phyloP scores from a whole-genome alignment of 805 yeast species.

The Wickerhamiella brachini region DNA sequence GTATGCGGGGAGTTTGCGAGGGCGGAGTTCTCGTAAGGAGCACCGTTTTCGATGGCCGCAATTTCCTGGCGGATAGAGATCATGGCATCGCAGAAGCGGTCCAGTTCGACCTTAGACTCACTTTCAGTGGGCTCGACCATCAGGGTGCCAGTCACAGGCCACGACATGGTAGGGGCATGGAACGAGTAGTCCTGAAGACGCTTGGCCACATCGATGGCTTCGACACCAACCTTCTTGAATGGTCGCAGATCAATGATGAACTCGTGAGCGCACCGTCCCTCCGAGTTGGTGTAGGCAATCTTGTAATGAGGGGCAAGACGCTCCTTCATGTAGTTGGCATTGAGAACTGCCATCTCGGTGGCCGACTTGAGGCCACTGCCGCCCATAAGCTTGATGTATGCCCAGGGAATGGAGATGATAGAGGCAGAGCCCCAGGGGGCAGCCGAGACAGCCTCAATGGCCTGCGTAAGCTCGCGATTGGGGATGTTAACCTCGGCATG shows the following conservation, averaged over 20 bases:
- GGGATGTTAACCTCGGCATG: conserved; percentile 48
- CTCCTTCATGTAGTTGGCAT: conserved; percentile 90
- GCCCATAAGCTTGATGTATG: conserved; percentile 92
- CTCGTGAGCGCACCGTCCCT: conserved; percentile 88
- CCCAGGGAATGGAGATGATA: conserved; percentile 83
- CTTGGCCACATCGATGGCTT: conserved; percentile 94
- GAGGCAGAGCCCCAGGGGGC: conserved; percentile 96
- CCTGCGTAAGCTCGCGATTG: conserved; percentile 25
- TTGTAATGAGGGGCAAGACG: conserved; percentile 57
- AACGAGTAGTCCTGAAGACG: conserved; percentile 95
- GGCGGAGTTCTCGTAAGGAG: conserved; percentile 44
- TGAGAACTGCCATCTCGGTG: conserved; percentile 82
- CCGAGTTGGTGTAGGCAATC: conserved; percentile 54
- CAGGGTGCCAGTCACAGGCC: conserved; percentile 94
- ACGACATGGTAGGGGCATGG: conserved; percentile 98
- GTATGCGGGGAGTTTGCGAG: conserved; percentile 91
- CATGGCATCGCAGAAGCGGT: conserved; percentile 80
- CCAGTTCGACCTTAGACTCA: conserved; percentile 76
- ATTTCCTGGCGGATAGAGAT: conserved; percentile 75
- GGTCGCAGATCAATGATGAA: conserved; percentile 85
- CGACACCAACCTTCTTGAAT: conserved; percentile 64
- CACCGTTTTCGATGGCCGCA: conserved; percentile 50
- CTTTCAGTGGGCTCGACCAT: conserved; percentile 98
- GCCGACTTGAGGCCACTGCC: conserved; percentile 68
- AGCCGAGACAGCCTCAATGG: conserved; percentile 70